phyloP scores from a whole-genome alignment of 2,329 filamentous ascomycete genomes.

The Penicillium janthinellum region DNA sequence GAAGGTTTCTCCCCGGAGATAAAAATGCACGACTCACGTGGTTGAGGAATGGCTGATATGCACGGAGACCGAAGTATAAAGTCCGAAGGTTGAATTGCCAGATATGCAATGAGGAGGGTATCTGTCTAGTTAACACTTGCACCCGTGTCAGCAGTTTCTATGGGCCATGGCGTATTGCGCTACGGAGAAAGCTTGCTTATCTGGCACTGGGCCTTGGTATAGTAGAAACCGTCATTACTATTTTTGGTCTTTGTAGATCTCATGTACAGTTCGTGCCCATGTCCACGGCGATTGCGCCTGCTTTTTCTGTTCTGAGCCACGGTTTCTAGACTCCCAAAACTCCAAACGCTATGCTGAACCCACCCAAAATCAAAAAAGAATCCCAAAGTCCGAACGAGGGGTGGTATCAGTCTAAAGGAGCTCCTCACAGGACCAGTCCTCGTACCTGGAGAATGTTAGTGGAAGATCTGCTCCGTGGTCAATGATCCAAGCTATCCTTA shows the following conservation, averaged over 20 bases:
- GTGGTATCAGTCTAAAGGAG: constrained; percentile 57
- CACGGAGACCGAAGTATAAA: neutral
- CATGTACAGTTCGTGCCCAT: constrained; percentile 26
- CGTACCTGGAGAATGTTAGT: constrained; percentile 64
- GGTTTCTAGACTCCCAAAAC: constrained; percentile 39
- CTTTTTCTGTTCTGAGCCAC: constrained; percentile 24
- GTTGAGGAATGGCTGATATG: neutral
- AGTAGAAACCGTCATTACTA: constrained; percentile 24
- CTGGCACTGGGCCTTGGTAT: neutral
- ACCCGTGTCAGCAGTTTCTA: too few relatives aligned
- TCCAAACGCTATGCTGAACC: constrained; percentile 46
- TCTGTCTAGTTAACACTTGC: too few relatives aligned
- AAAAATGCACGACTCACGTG: constrained; percentile 7
- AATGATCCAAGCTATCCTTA: constrained; percentile 53
- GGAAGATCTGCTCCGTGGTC: constrained; percentile 8
- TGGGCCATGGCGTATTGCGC: too few relatives aligned
- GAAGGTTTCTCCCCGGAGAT: constrained; percentile 7
- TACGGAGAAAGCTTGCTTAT: neutral
- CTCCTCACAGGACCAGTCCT: constrained; percentile 99
- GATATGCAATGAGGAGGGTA: too few relatives aligned
- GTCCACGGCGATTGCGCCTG: constrained; percentile 15
- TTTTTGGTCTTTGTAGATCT: constrained; percentile 24
- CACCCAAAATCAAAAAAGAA: constrained; percentile 27
- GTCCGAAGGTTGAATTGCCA: neutral
- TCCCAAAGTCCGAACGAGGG: constrained; percentile 20